Evolutionary conservation across 768 basidiomycete genomes (phyloP), one percentile per base, ranked within the genome.

Genomic region (Lactifluus pinguis): DNA sequence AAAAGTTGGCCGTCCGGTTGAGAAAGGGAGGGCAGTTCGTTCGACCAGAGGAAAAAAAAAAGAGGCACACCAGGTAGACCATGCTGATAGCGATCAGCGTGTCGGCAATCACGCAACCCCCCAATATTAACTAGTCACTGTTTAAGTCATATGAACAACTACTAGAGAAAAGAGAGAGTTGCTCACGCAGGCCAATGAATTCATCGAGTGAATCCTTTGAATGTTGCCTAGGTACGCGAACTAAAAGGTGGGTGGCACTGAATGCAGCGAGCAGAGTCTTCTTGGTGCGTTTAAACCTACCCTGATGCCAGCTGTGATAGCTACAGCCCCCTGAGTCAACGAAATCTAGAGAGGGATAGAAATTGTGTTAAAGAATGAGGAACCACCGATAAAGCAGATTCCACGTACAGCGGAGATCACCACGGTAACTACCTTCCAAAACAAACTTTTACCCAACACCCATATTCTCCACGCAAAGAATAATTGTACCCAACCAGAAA

Each of bases 381-480:
- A 13, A 44, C 13, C 6, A 15, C 13, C 1, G 25, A 4, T 17
- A 52, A 9, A 6, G 17, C 6, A 14, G 5, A 29, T 9, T 6
- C 6, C 36, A 49, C 53, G 38, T 38, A 60, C 59, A 1, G 19
- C 3, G 6, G 19, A 19, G 6, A 60, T 60, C 13, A 34, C 29
- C 38, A 32, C 30, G 1, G 47, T 41, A 21, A 60, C 38, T n/a
- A 8, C 21, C 36, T 41, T 60, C 59, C 59, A 60, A 36, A 60
- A 53, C 3, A 1, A 2, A 14, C 15, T 42, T 15, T 15, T 47
- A 39, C 59, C 59, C 19, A 60, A 3, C 6, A 3, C 14, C 59
- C 53, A 54, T 6, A 60, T 30, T 21, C 59, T 36, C 52, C 47
- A 49, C 9, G 59, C 59, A 41, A 54, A 60, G n/a, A 54, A 60